Conservation (phyloP, 805 yeast genomes). For the Saccharomyces eubayanus region DNA sequence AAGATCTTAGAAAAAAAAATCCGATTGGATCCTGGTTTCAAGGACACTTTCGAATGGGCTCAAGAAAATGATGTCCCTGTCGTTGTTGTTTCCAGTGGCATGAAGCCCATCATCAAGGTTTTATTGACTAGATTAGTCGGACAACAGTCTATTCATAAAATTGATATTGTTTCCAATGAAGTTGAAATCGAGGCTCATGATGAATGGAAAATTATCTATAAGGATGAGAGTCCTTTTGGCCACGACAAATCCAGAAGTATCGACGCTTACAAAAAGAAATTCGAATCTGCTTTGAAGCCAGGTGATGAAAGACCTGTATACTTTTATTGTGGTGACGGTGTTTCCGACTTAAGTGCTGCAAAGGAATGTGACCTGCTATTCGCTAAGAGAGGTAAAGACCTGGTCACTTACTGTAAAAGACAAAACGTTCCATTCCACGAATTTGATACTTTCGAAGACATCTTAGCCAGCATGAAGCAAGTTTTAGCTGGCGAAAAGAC, state of each 20-base stretch:
- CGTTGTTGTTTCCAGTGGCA: slow-evolving; percentile 84
- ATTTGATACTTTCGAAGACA: slow-evolving; percentile 69
- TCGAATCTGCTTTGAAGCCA: slow-evolving; percentile 22
- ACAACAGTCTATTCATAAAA: slow-evolving; percentile 56
- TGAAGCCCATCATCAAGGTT: slow-evolving; percentile 84
- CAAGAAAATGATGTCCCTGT: slow-evolving; percentile 64
- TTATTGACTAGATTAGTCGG: slow-evolving; percentile 70
- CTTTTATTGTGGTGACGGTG: slow-evolving; percentile 97
- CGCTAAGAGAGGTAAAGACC: slow-evolving; percentile 88
- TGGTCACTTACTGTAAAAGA: slow-evolving; percentile 72
- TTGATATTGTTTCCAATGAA: slow-evolving; percentile 77
- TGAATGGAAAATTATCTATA: slow-evolving; percentile 76
- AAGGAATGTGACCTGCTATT: slow-evolving; percentile 87
- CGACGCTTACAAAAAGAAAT: slow-evolving; percentile 33
- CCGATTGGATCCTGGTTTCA: slow-evolving; percentile 84
- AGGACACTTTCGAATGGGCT: slow-evolving; percentile 73
- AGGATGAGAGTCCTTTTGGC: slow-evolving; percentile 82
- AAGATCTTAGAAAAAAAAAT: slow-evolving; percentile 57
- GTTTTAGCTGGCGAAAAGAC: slow-evolving; percentile 37
- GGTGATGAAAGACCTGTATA: slow-evolving; percentile 48
- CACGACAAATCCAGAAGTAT: slow-evolving; percentile 90
- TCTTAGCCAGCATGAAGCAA: slow-evolving; percentile 49
- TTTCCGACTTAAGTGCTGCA: slow-evolving; percentile 90
- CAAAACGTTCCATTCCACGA: slow-evolving; percentile 79
- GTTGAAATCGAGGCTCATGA: slow-evolving; percentile 49